Base-by-base conservation (phyloP, 352 stramenopile genomes). In the Globisporangium echinulatum region DNA sequence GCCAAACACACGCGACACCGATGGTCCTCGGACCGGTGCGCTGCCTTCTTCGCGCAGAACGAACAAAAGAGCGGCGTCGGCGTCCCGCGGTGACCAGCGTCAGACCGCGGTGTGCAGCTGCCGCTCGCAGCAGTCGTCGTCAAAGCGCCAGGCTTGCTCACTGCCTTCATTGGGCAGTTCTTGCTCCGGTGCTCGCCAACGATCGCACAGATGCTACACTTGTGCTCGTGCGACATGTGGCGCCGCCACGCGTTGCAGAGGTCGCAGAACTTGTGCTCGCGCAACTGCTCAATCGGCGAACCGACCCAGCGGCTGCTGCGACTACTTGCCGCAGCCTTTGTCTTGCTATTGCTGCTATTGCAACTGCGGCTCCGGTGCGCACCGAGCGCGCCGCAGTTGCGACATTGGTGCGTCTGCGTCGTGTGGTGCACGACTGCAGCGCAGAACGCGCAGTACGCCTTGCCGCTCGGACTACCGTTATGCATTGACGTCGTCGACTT, bases 161-260 rank as follows among this genome's bases (percentile, higher is more conserved):
- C 25, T 33, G 66, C 58, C 44, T 72, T 70, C 56, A 68, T 63
- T 7, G 80, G 79, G 39, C 82, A 92, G 42, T 83, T 75, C 50
- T 76, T 78, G 56, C 81, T 89, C 15, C 81, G 72, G 49, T 91
- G 83, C 14, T 88, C 66, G 14, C 81, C 81, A 36, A 81, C 59
- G 11, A 70, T 64, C 13, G 73, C 65, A 68, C 83, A 91, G 44
- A 89, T 68, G 13, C 81, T 77, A 63, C 84, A 93, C 3, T 74
- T 70, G 49, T 93, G 82, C 48, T 88, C 68, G 8, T 73, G 61
- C 1, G 84, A 89, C n/a, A 58, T 66, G 56, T 90, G 79, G 59
- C 66, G 69, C 5, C 77, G 64, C 60, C 74, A 75, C 1, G 71
- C 61, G 38, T 68, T 67, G 40, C 83, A 93, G n/a, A 88, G 61